Base-by-base conservation (phyloP, 208 protist species). In the Leishmania martiniquensis region DNA sequence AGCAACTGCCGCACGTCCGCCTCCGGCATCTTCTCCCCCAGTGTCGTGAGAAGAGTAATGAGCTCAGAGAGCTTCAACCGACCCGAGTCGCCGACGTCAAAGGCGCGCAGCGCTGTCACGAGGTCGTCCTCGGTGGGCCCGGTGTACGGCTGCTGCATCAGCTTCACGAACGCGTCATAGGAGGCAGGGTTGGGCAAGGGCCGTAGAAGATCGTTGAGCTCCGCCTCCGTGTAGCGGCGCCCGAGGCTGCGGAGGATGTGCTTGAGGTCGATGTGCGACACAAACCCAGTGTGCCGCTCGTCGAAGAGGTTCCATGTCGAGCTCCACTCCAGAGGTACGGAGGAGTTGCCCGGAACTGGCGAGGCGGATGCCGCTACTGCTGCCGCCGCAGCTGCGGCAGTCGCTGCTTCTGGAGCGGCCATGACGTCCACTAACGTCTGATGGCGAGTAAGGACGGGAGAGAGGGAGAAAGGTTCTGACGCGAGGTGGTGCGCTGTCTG, bases 291-390 rank as follows among this genome's bases (percentile, higher is more conserved):
- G 49, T 93, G 81, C 54, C 87, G 92, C 55, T 96, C 91, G 65
- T 97, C 94, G 66, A 97, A 97, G 52, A 97, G 85, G 78, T 96
- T 93, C 93, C 92, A 97, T 34, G 93, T 97, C 54, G 92, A 89
- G 20, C 76, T 85, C 94, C 94, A 97, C 73, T 97, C 94, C 66
- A 88, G 90, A 9, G 92, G 90, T 13, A 91, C 77, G 22, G 82
- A 51, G 72, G 47, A 49, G 63, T 20, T 63, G 44, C 52, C 25
- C 10, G 74, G 12, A 10, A 59, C 57, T 9, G 71, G 42, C 39
- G 78, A 68, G 55, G 79, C 45, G 12, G 70, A 10, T 44, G 55
- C 34, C 13, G 57, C 44, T 29, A 42, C 12, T 10, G 55, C 47
- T 49, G 65, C 37, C 17, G 72, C 37, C 25, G 45, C 37, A 25